Evolutionary conservation across 371 early-diverging fungal genomes (phyloP), one percentile per base, ranked within the genome.

Genomic region (Mucor irregularis): DNA sequence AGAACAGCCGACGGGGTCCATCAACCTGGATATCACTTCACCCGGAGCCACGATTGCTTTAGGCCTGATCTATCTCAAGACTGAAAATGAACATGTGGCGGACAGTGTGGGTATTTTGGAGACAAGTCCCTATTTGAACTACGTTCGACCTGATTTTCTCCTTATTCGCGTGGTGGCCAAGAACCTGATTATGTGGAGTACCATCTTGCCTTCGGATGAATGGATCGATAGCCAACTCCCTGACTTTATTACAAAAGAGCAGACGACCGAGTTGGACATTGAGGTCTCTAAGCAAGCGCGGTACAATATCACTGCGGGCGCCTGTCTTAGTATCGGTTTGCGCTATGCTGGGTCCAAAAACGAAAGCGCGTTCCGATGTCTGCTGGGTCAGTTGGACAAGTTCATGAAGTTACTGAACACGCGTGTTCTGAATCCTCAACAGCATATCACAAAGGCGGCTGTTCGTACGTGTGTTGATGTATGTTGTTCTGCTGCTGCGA

Each of bases 11-110:
- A 35, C 49, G 19, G 26, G 49, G 43, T 46, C 9, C 13, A 45
- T 61, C 9, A 77, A 79, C 25, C 57, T 76, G 10, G 81, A 84
- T 40, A 56, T 79, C n/a, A 84, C 88, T 0, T 81, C 88, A 0
- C 74, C 85, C 6, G 87, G 88, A 16, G 90, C 93, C 0, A 84
- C 84, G 0, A 75, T 94, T n/a, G 96, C 97, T 0, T 62, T 96
- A 13, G 92, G 85, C 0, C 68, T 96, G 13, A 87, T 90, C 73
- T 94, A 86, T 59, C 71, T 95, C 25, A 90, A 87, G 40, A 89
- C 94, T 9, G 83, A 89, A 58, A 83, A 92, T 50, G 31, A 33
- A 4, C 50, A 68, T 14, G 77, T 91, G 0, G 92, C 93, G 0
- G 70, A 79, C 11, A 69, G 76, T 10, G 71, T 96, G 11, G 67